phyloP scores from a whole-genome alignment of 805 yeast genomes.

The Zygosaccharomyces kombuchaensis region DNA sequence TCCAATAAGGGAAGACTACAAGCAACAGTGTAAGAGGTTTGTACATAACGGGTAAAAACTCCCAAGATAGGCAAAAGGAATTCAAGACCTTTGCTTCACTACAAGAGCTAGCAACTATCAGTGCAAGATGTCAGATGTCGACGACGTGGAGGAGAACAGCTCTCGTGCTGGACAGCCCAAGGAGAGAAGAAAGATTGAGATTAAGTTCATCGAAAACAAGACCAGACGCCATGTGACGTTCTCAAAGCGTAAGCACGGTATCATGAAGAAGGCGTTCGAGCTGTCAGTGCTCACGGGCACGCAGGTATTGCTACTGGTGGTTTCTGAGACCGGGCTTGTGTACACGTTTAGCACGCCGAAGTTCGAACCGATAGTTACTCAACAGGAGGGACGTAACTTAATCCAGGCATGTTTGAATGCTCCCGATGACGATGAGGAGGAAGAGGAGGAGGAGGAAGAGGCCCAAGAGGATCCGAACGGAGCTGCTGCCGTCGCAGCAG shows the following conservation, averaged over 20 bases:
- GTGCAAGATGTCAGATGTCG: conserved; percentile 14
- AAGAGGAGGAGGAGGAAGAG: conserved; percentile 56
- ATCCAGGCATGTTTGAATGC: conserved; percentile 97
- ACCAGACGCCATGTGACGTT: conserved; percentile 97
- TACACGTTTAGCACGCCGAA: conserved; percentile 99
- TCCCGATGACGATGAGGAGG: conserved; percentile 77
- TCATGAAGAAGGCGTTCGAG: conserved; percentile 99
- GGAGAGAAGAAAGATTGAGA: conserved; percentile 88
- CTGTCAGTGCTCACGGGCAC: conserved; percentile 95
- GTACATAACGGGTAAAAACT: conserved; percentile 15
- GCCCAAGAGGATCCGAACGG: conserved; percentile 16
- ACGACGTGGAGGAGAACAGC: conserved; percentile 14
- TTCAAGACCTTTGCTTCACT: conserved; percentile 2
- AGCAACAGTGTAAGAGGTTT: conserved; percentile 10
- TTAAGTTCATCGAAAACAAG: conserved; percentile 95
- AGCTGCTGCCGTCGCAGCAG: conserved; percentile 20
- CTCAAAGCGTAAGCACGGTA: conserved; percentile 97
- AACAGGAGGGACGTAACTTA: conserved; percentile 93
- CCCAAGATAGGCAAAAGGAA: conserved; percentile 16
- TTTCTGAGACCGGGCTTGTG: conserved; percentile 96
- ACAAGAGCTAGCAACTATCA: neutral
- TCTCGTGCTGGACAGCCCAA: conserved; percentile 33
- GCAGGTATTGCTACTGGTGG: conserved; percentile 90
- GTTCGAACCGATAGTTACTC: conserved; percentile 94
- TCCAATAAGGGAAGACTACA: conserved; percentile 17